A percentile compares a stretch with the other conserved stretches of the same genome.
Conservation (phyloP, 2,329 filamentous ascomycete species). For the Colletotrichum australisinense region DNA sequence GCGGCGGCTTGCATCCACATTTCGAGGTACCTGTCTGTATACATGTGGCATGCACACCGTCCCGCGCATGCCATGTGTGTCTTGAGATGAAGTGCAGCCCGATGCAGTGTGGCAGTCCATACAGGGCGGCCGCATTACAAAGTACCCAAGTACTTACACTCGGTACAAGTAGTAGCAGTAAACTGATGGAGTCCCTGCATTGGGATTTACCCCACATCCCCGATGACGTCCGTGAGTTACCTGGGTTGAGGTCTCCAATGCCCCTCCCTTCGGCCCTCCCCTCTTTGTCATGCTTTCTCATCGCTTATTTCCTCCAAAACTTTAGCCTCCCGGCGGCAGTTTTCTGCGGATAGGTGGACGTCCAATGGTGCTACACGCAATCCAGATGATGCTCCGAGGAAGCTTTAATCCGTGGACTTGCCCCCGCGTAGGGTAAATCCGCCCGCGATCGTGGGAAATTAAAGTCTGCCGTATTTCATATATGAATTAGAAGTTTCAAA, state of each 20-base stretch:
- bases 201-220: slow-evolving; percentile 5
- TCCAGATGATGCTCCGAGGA: background rate
- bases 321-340: slow-evolving; percentile 17
- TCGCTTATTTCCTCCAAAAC: slow-evolving; percentile 30
- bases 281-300: slow-evolving; percentile 36
- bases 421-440: background rate
- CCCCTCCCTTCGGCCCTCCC: slow-evolving; percentile 8
- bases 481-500: background rate
- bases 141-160: too few relatives aligned
- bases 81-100: slow-evolving; percentile 18
- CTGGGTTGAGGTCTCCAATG: background rate
- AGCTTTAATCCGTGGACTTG: background rate
- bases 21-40: background rate
- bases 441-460: background rate
- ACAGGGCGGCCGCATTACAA: background rate
- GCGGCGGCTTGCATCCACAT: background rate
- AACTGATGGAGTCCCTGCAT: background rate
- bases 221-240: slow-evolving; percentile 14
- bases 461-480: background rate
- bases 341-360: background rate
- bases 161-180: too few relatives aligned
- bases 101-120: background rate
- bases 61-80: background rate
- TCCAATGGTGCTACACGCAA: background rate
- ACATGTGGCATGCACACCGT: background rate